phyloP scores from a whole-genome alignment of 2,329 filamentous ascomycete genomes.

The Fusarium austroafricanum region DNA sequence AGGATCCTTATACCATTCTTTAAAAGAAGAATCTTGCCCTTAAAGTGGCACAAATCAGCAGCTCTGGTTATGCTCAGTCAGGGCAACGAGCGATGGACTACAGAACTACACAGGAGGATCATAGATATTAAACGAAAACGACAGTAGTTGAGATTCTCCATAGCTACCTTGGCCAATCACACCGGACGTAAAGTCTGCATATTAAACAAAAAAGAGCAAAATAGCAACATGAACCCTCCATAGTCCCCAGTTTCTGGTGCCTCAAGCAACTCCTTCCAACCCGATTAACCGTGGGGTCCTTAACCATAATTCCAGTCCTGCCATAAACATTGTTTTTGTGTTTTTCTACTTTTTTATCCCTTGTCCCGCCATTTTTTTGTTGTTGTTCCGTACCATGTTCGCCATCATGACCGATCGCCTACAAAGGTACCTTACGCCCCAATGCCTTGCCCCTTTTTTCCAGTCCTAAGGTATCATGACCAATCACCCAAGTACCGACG shows the following conservation, averaged over 20 bases:
- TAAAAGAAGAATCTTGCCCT: no score
- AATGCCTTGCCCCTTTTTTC: slow-evolving; percentile 10
- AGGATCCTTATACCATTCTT: no score
- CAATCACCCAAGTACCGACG: neutral
- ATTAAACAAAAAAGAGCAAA: neutral
- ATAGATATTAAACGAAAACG: neutral
- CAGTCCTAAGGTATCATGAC: neutral
- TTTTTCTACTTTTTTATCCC: neutral
- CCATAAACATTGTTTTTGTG: neutral
- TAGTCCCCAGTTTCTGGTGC: slow-evolving; percentile 9
- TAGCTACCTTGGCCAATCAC: neutral
- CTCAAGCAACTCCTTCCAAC: slow-evolving; percentile 21
- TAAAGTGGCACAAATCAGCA: no score
- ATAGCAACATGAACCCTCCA: slow-evolving; percentile 3
- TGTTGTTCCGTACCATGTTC: slow-evolving; percentile 26
- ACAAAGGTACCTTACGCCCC: slow-evolving; percentile 18
- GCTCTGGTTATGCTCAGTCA: no score
- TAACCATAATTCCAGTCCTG: neutral
- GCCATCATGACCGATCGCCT: slow-evolving; percentile 19
- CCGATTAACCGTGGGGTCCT: slow-evolving; percentile 11
- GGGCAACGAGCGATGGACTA: no score
- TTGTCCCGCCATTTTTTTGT: slow-evolving; percentile 12
- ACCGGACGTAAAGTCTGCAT: neutral
- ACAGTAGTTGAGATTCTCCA: neutral
- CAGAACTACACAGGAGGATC: no score